Evolutionary conservation across 768 basidiomycete genomes (phyloP), one percentile per base, ranked within the genome.

Genomic region (Arthromyces matolae): DNA sequence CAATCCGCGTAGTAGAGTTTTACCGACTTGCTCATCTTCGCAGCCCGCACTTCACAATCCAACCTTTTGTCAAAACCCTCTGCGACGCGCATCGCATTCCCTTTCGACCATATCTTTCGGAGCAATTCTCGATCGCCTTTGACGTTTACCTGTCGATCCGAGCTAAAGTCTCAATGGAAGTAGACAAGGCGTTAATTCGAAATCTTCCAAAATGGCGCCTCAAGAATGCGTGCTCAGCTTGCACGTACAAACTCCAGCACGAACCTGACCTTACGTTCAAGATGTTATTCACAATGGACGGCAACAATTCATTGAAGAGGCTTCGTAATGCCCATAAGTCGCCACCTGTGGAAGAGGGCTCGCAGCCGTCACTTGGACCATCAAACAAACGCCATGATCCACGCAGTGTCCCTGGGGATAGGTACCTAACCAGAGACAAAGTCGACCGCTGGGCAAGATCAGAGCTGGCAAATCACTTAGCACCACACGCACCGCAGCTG

Each of bases 111-210:
- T 50, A 57, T 37, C 41, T 63, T 6, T 33, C 46, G 14, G 14
- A 51, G 10, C 57, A 63, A 45, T 64, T 66, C 43, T 47, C 52
- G 3, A 59, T 60, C 1, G 52, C 54, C 19, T 61, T 53, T 39
- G 64, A 69, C 34, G 24, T 66, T 1, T 67, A 63, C 36, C 36
- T 63, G 0, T 31, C 39, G 0, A 51, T 69, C 20, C 51, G 24
- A 0, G 24, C 27, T 1, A 20, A n/a, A 5, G 51, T 60, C 3
- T 19, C 56, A 6, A n/a, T 5, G 6, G 41, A 32, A 8, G 42
- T 50, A 10, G 3, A 44, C 3, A 12, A 23, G 22, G 42, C 29
- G 16, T 23, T 50, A 3, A 18, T 12, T 8, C 22, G n/a, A 16
- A 33, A 50, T 24, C 7, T 33, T 6, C 36, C 36, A 1, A 29